Percentiles rank a stretch among this genome's conserved stretches.
Evolutionary conservation across 805 yeast genomes (phyloP).

Genomic region (Nakazawaea wickerhamii): DNA sequence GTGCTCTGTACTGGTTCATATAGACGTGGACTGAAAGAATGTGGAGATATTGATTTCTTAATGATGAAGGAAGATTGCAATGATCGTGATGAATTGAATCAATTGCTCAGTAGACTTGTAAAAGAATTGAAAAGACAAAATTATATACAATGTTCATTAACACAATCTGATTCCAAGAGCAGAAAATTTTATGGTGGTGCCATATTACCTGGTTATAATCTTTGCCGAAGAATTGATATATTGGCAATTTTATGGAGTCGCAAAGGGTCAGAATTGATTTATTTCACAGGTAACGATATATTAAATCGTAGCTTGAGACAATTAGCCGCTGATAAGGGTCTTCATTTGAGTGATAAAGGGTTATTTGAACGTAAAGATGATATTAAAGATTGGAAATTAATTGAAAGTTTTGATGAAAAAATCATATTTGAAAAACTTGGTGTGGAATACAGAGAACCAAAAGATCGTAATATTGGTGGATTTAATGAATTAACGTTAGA

Average conservation of each 20-base stretch:
- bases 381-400: slow-evolving; percentile 16
- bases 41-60: slow-evolving; percentile 52
- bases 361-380: slow-evolving; percentile 23
- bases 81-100: slow-evolving; percentile 17
- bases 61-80: slow-evolving; percentile 31
- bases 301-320: slow-evolving; percentile 44
- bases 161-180: slow-evolving; percentile 10
- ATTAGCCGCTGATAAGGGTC: slow-evolving; percentile 35
- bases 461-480: slow-evolving; percentile 22
- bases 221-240: slow-evolving; percentile 51
- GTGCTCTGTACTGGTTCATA: slow-evolving; percentile 46
- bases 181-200: slow-evolving; percentile 33
- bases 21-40: slow-evolving; percentile 37
- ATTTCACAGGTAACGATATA: slow-evolving; percentile 49
- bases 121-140: slow-evolving; percentile 5
- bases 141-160: slow-evolving; percentile 20
- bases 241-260: slow-evolving; percentile 39
- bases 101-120: slow-evolving; percentile 16
- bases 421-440: slow-evolving; percentile 40
- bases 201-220: slow-evolving; percentile 22
- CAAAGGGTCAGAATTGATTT: slow-evolving; percentile 42
- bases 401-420: slow-evolving; percentile 40
- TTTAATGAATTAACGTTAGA: not conserved
- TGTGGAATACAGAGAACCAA: slow-evolving; percentile 30
- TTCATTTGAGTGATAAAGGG: slow-evolving; percentile 37